Conservation (phyloP, 495 filamentous ascomycete genomes). For the Aspergillus haitiensis region DNA sequence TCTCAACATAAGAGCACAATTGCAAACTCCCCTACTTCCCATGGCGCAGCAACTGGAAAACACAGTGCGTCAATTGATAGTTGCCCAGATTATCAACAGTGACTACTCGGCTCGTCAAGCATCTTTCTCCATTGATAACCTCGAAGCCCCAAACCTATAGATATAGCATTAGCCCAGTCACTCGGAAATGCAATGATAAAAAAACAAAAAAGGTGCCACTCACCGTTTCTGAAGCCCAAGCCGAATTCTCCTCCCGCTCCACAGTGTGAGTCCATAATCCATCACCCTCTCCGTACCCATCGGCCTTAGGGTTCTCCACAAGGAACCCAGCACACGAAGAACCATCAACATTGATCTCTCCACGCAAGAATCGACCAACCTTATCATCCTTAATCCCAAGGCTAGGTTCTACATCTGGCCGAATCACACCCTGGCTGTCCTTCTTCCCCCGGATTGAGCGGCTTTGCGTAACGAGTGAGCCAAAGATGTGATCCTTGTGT, state of each 20-base stretch:
- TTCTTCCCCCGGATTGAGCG: not conserved
- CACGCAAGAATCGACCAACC: not conserved
- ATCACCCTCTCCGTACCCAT: not conserved
- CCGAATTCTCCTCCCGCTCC: not conserved
- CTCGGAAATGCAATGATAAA: not conserved
- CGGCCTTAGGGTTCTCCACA: not conserved
- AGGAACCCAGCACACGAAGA: not conserved
- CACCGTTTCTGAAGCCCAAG: not conserved
- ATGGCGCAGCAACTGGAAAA: too few species aligned
- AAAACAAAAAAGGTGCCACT: not conserved
- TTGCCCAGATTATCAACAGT: too few species aligned
- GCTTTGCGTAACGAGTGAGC: not conserved
- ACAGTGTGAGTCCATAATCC: not conserved
- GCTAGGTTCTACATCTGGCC: not conserved
- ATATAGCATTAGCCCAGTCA: not conserved
- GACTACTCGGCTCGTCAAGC: not conserved
- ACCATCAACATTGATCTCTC: not conserved
- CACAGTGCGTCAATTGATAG: too few species aligned
- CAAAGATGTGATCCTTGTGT: slow-evolving; percentile 1
- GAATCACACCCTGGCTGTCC: not conserved
- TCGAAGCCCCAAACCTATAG: slow-evolving; percentile 1
- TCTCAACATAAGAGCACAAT: too few species aligned
- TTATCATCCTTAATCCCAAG: not conserved
- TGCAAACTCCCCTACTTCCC: too few species aligned
- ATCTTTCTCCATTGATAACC: not conserved